These are phyloP conservation scores for Infundibulicybe gibba DNA, from an alignment of 768 basidiomycete species.

Conservation along the genomic window DNA sequence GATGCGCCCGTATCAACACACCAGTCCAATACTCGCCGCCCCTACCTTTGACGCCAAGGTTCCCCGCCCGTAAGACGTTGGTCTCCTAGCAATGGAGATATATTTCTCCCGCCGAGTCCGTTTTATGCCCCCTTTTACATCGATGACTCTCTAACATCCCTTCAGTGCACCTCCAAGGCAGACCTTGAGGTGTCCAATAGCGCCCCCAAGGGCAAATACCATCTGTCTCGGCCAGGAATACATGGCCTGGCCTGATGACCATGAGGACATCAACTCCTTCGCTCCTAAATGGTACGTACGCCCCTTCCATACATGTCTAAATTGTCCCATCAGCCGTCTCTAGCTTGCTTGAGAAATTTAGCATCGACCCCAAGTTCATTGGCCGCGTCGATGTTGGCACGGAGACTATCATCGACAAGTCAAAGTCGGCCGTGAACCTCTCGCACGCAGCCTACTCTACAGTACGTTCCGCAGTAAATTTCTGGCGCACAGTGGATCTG, in stretches of 20 bases:
- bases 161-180: constrained; percentile 90
- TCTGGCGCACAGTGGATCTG: too few species aligned
- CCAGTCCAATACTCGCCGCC: constrained; percentile 27
- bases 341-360: constrained; percentile 88
- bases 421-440: constrained; percentile 95
- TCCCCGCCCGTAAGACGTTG: constrained; percentile 86
- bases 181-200: constrained; percentile 94
- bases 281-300: constrained; percentile 74
- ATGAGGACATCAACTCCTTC: constrained; percentile 99
- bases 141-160: constrained; percentile 6
- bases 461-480: too few species aligned
- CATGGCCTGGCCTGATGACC: constrained; percentile 99
- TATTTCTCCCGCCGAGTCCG: constrained; percentile 91
- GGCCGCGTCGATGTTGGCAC: constrained; percentile 98
- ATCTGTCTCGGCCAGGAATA: constrained; percentile 96
- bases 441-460: too few species aligned
- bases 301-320: background rate
- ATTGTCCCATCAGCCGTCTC: constrained; percentile 60
- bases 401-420: constrained; percentile 99
- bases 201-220: constrained; percentile 94
- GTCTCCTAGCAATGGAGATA: constrained; percentile 89
- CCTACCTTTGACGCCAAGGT: constrained; percentile 30
- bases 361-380: constrained; percentile 94
- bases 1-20: too few species aligned
- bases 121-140: constrained; percentile 9